phyloP scores from a whole-genome alignment of 1,284 basidiomycete genomes.

The Porodaedalea pini region DNA sequence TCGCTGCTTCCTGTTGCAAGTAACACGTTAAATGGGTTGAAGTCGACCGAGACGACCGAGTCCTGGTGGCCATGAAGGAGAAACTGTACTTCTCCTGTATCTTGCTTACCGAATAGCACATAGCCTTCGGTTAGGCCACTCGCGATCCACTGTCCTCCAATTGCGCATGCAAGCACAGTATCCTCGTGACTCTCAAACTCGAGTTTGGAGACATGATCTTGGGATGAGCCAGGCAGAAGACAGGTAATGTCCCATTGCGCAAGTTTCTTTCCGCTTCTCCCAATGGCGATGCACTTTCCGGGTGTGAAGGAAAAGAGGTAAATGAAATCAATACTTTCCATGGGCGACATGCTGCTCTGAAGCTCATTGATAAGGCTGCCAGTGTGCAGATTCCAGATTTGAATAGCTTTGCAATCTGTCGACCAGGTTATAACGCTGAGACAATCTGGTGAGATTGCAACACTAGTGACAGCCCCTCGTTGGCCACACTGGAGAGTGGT shows the following conservation, averaged over 20 bases:
- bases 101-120: slow-evolving; percentile 86
- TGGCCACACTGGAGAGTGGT: slow-evolving; percentile 56
- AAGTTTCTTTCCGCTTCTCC: slow-evolving; percentile 82
- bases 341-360: too few species aligned
- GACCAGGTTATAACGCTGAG: slow-evolving; percentile 79
- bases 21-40: slow-evolving; percentile 69
- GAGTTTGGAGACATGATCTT: too few species aligned
- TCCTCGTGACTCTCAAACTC: slow-evolving; percentile 87
- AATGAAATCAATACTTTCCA: slow-evolving; percentile 81
- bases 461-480: slow-evolving; percentile 78
- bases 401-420: slow-evolving; percentile 79
- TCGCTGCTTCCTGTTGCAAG: slow-evolving; percentile 88
- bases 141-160: slow-evolving; percentile 84
- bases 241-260: slow-evolving; percentile 93
- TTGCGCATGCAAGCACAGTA: slow-evolving; percentile 82
- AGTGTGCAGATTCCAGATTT: slow-evolving; percentile 81
- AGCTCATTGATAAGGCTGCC: slow-evolving; percentile 73
- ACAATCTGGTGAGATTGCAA: slow-evolving; percentile 80
- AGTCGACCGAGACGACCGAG: slow-evolving; percentile 85
- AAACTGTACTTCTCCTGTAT: slow-evolving; percentile 71
- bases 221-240: too few species aligned
- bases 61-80: slow-evolving; percentile 91
- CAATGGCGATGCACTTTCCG: slow-evolving; percentile 75
- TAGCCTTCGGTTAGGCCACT: slow-evolving; percentile 89
- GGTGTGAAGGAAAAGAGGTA: slow-evolving; percentile 84